Evolutionary conservation across 2,329 filamentous ascomycete species (phyloP).

Genomic region (Immersiporthe knoxdaviesiana): DNA sequence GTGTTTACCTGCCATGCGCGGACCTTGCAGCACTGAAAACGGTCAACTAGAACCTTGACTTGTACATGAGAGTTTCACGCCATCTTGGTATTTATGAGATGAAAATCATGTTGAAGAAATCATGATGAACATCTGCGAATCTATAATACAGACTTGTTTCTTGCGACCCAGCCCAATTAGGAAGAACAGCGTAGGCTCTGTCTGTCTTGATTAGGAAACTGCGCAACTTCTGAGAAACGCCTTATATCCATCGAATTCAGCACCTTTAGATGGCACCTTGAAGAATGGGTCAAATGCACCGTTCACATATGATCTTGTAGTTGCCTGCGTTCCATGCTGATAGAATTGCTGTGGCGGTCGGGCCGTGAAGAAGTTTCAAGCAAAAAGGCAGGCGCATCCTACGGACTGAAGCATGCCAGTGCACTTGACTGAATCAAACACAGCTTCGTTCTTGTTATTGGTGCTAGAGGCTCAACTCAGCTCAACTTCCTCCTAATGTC

Average conservation of each 20-base stretch:
- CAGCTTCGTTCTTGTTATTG: neutral
- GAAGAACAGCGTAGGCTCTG: too few species aligned
- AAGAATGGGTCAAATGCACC: neutral
- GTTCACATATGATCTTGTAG: neutral
- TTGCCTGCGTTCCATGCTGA: neutral
- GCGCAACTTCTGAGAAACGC: too few species aligned
- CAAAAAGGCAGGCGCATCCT: neutral
- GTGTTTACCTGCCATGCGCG: neutral
- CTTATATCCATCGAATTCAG: too few species aligned
- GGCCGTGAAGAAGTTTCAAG: neutral
- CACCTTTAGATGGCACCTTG: neutral
- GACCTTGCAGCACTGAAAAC: neutral
- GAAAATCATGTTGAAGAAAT: too few species aligned
- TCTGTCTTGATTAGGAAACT: too few species aligned
- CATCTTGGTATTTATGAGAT: too few species aligned
- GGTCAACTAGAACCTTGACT: neutral
- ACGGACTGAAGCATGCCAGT: neutral
- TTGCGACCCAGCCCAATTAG: too few species aligned
- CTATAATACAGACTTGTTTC: too few species aligned
- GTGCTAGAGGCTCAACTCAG: neutral
- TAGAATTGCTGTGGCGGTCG: neutral
- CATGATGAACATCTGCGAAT: too few species aligned
- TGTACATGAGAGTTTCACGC: neutral
- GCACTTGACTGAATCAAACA: neutral
- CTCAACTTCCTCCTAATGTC: neutral